Percentiles rank a stretch among this genome's conserved stretches.
phyloP scores from a whole-genome alignment of 176 grass and related monocot species.

The Chrysopogon serrulatus region DNA sequence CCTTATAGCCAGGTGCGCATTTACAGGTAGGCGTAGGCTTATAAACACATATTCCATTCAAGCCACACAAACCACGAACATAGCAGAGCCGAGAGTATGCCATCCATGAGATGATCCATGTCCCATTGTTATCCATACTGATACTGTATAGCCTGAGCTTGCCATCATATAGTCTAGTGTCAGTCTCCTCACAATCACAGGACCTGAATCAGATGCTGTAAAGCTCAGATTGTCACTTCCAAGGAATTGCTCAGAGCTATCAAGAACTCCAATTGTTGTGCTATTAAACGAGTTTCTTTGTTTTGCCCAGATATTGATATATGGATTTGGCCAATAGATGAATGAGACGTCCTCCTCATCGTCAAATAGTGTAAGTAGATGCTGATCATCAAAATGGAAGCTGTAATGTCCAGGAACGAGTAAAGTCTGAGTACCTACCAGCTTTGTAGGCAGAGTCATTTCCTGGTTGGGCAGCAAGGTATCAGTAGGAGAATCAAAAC shows the following conservation, averaged over 20 bases:
- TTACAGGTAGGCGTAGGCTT: slow-evolving; percentile 14
- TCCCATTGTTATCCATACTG: not conserved
- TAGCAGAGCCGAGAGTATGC: too few species aligned
- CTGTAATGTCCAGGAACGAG: slow-evolving; percentile 32
- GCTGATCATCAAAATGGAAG: too few species aligned
- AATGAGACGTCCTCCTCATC: slow-evolving; percentile 33
- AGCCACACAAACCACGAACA: slow-evolving; percentile 46
- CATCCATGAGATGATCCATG: slow-evolving; percentile 51
- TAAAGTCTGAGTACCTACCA: slow-evolving; percentile 13
- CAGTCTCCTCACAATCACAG: slow-evolving; percentile 26
- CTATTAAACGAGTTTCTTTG: not conserved
- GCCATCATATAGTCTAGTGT: slow-evolving; percentile 47
- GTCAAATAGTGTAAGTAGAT: slow-evolving; percentile 34
- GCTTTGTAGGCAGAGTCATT: not conserved
- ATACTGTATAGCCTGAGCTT: slow-evolving; percentile 50
- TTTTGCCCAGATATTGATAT: not conserved
- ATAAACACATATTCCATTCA: slow-evolving; percentile 50
- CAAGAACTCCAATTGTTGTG: not conserved
- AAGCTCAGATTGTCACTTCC: slow-evolving; percentile 26
- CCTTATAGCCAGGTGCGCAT: slow-evolving; percentile 45
- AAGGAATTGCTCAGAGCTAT: not conserved
- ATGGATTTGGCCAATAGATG: slow-evolving; percentile 43
- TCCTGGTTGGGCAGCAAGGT: slow-evolving; percentile 14
- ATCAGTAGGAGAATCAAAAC: slow-evolving; percentile 21
- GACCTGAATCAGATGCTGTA: slow-evolving; percentile 29